Evolutionary conservation across 345 rosid genomes (phyloP), one percentile per base, ranked within the genome.

Genomic region (Murraya koenigii): DNA sequence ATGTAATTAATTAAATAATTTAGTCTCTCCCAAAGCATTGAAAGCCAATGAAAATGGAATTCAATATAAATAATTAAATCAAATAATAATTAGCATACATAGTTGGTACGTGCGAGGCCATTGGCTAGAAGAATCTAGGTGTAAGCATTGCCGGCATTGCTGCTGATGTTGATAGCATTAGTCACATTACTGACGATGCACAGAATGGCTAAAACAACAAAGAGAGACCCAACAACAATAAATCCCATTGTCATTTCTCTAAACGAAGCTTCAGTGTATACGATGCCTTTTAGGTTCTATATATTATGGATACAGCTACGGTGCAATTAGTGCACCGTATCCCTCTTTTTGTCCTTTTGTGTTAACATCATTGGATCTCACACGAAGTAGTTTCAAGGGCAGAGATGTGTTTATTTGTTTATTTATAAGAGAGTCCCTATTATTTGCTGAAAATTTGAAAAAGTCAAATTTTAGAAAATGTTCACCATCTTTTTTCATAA

Each of bases 61-160:
- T n/a, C n/a, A 11, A 7, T 36, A 54, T 3, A 65, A 61, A 62
- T 19, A 32, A 26, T 55, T 20, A 5, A 6, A 19, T n/a, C 23
- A 55, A 11, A 55, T 20, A 54, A 2, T 1, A 54, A 54, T 54
- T 54, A 35, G 32, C 8, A 23, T 39, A 72, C 25, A 23, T 66
- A 9, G 32, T 41, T 75, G 56, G 17, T 86, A 1, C 77, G 84
- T 72, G 84, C 87, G 49, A 89, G 82, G 28, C 88, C 91, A 81
- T 82, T 82, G 77, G 77, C 81, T 1, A 84, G 85, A 47, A 89
- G 89, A 78, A 86, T 81, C 58, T 84, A 79, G 20, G 56, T 14
- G 82, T 81, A 81, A 47, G n/a, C 33, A 49, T 66, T 61, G 33
- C 55, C 35, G 61, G 56, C 74, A 6, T 63, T 62, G 78, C 8